These are phyloP conservation scores for Rhodamnia argentea DNA, from an alignment of 345 rosid species.

Conservation along the genomic window DNA sequence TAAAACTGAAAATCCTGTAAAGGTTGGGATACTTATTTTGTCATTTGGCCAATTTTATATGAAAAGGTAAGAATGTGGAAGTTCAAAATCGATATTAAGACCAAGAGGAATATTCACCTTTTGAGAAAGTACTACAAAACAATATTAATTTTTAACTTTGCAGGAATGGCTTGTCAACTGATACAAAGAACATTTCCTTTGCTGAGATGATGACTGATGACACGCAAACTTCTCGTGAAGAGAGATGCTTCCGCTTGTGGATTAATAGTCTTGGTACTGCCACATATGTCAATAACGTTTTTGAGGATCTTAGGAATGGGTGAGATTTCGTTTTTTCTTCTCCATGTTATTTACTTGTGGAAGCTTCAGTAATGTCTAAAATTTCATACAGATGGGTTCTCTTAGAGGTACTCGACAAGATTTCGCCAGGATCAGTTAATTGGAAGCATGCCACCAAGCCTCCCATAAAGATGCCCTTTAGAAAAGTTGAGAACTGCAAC, in stretches of 20 bases:
- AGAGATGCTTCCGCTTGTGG: constrained; percentile 98
- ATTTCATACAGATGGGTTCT: constrained; percentile 74
- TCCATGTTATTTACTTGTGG: neutral
- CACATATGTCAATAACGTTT: constrained; percentile 72
- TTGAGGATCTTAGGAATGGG: constrained; percentile 96
- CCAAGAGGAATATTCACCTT: neutral
- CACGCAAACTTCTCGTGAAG: constrained; percentile 86
- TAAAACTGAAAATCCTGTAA: neutral
- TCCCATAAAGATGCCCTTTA: constrained; percentile 90
- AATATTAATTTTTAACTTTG: constrained; percentile 5
- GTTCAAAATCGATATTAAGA: neutral
- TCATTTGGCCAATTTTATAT: neutral
- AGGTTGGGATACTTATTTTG: neutral
- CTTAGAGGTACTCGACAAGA: constrained; percentile 73
- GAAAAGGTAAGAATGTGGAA: neutral
- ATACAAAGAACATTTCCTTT: constrained; percentile 50
- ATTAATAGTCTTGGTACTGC: constrained; percentile 88
- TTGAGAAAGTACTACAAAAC: neutral
- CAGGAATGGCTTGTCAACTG: constrained; percentile 83
- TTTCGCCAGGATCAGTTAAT: constrained; percentile 55
- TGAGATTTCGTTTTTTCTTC: constrained; percentile 16
- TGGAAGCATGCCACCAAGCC: constrained; percentile 85
- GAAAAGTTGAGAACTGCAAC: constrained; percentile 87
- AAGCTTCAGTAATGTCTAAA: neutral
- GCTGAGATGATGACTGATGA: constrained; percentile 99